phyloP scores from a whole-genome alignment of 305 asterid genomes.

The Fraxinus platypoda region DNA sequence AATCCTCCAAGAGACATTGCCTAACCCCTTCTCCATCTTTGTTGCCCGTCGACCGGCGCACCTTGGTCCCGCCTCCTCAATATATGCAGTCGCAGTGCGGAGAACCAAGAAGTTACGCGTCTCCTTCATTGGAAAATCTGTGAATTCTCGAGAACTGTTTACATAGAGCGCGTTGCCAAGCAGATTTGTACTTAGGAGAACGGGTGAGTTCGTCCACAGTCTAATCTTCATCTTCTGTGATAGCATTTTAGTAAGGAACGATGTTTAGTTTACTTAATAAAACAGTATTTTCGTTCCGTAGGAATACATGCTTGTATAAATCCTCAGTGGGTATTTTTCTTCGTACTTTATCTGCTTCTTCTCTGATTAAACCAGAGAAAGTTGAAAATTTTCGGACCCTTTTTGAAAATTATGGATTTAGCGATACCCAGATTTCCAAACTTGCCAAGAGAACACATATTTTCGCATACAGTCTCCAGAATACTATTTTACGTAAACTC shows the following conservation, averaged over 20 bases:
- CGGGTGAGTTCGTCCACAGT: background rate
- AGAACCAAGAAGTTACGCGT: background rate
- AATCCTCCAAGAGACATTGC: too few species aligned
- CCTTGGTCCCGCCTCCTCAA: too few species aligned
- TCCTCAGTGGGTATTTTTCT: background rate
- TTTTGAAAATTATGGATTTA: background rate
- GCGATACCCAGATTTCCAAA: background rate
- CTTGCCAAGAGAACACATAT: background rate
- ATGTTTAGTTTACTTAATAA: background rate
- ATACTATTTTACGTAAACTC: background rate
- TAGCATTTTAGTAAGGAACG: background rate
- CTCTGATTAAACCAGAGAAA: background rate
- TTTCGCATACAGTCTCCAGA: background rate
- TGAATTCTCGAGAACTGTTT: background rate
- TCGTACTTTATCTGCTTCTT: background rate
- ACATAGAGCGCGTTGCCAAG: background rate
- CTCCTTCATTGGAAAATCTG: background rate
- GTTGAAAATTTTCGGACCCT: background rate
- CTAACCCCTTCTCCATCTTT: too few species aligned
- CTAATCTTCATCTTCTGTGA: background rate
- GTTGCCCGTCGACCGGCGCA: too few species aligned
- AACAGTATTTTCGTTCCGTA: background rate
- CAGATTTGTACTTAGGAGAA: background rate
- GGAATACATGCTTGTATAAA: background rate
- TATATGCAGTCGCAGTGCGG: background rate